These are phyloP conservation scores for Scenedesmus sp. DNA, from an alignment of 163 green algal species.

Conservation along the genomic window DNA sequence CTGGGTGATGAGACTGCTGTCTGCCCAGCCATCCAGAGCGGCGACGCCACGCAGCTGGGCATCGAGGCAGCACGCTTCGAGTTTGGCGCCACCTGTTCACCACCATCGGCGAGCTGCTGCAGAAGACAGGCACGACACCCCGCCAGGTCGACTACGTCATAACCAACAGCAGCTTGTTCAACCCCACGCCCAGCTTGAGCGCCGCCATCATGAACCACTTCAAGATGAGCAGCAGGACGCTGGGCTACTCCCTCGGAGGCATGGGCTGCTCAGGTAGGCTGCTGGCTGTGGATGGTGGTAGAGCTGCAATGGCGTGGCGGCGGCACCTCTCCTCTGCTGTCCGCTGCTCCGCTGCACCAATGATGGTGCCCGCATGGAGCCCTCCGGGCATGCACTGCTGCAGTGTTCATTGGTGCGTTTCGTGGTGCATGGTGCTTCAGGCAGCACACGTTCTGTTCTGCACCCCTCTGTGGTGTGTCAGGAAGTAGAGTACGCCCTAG, in stretches of 20 bases:
- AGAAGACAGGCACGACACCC: conserved; percentile 69
- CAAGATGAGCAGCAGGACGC: conserved; percentile 94
- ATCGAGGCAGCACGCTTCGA: conserved; percentile 86
- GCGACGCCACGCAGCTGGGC: not conserved
- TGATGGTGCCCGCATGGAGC: too few relatives aligned
- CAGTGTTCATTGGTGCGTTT: too few relatives aligned
- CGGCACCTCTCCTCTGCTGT: too few relatives aligned
- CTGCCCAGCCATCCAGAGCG: conserved; percentile 62
- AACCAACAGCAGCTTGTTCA: conserved; percentile 98
- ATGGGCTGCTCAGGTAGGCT: conserved; percentile 30
- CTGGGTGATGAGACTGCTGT: conserved; percentile 94
- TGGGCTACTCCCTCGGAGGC: conserved; percentile 80
- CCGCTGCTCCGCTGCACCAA: not conserved
- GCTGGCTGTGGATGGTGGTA: not conserved
- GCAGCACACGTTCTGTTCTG: too few relatives aligned
- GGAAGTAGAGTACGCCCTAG: too few relatives aligned
- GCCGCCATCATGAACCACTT: conserved; percentile 98
- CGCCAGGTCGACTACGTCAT: conserved; percentile 91
- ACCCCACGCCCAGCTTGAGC: conserved; percentile 93
- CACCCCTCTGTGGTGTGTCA: not conserved
- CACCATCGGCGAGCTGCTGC: conserved; percentile 77
- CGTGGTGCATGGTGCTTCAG: too few relatives aligned
- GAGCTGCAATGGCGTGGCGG: too few relatives aligned
- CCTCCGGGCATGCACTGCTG: conserved; percentile 85
- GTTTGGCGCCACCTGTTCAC: conserved; percentile 91